These are phyloP conservation scores for Penicillium griseofulvum DNA, from an alignment of 2,329 filamentous ascomycete species.

Conservation along the genomic window DNA sequence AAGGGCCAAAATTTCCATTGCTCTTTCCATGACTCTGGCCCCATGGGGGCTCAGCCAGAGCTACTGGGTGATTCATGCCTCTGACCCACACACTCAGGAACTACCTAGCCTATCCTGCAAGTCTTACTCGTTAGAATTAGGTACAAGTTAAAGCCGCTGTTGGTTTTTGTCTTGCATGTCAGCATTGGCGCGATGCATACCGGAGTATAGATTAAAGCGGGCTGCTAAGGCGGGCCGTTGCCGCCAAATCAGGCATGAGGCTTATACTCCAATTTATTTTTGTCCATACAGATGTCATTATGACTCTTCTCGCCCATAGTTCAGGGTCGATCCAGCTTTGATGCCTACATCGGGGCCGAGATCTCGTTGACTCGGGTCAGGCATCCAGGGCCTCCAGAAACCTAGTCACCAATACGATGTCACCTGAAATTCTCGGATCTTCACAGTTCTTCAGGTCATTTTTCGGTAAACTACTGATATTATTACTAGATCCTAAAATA, in stretches of 20 bases:
- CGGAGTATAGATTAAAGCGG: background rate
- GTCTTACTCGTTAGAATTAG: background rate
- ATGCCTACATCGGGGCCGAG: background rate
- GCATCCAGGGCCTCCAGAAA: background rate
- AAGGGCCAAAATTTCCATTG: background rate
- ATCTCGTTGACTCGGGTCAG: background rate
- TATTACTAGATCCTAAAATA: background rate
- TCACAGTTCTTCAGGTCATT: background rate
- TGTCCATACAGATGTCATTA: background rate
- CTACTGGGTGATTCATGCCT: background rate
- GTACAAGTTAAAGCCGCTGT: background rate
- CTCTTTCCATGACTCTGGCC: background rate
- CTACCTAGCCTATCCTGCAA: background rate
- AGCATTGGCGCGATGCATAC: background rate
- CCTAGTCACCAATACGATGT: background rate
- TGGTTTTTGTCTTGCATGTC: background rate
- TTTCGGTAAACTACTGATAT: too few relatives aligned
- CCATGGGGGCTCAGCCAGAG: background rate
- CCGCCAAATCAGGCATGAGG: background rate
- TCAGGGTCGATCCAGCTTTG: background rate
- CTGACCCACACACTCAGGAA: background rate
- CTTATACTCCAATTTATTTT: background rate
- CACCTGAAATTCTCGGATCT: background rate
- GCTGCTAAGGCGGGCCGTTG: background rate
- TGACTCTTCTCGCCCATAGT: background rate